Evolutionary conservation across 139 green algal genomes (phyloP), one percentile per base, ranked within the genome.

Genomic region (Nannochloris sp.): DNA sequence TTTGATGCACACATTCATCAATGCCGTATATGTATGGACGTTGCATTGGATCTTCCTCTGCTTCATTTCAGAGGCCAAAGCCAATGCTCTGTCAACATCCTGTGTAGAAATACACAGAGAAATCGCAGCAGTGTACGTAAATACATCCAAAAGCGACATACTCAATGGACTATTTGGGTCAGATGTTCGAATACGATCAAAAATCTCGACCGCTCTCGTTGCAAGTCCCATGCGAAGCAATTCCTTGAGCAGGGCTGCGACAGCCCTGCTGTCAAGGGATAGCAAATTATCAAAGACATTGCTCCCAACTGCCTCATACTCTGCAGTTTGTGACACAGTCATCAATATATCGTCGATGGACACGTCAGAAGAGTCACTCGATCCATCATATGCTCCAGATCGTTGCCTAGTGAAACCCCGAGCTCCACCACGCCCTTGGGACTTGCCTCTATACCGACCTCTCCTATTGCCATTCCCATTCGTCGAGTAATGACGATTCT

Each of bases 1-100:
- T 71, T 92, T 95, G 66, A 92, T 90, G 74, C 78, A 87, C 4
- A 92, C 87, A 31, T 92, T 95, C 85, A 94, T 94, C 3, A 94
- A 79, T 8, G 85, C 86, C 0, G 85, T 92, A 77, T 90, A 92
- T 6, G 85, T 92, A 76, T 91, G 84, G 37, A 91, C 85, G 53
- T 91, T 92, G 59, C 80, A 76, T 69, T 87, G 76, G 9, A 92
- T 74, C 16, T 71, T 71, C 5, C 77, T 68, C 9, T 51, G 16
- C 25, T 76, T 74, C 85, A 92, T 92, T 37, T 92, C 85, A 3
- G 65, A 59, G 4, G 82, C 70, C 45, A 92, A 77, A 66, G 83
- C 74, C 68, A 90, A 62, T 1, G 86, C 86, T 11, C 84, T 69
- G n/a, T 90, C 80, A 10, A 87, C 84, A 51, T 89, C 72, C 45